phyloP scores from a whole-genome alignment of 352 stramenopile genomes.

The Globisporangium okanoganense region DNA sequence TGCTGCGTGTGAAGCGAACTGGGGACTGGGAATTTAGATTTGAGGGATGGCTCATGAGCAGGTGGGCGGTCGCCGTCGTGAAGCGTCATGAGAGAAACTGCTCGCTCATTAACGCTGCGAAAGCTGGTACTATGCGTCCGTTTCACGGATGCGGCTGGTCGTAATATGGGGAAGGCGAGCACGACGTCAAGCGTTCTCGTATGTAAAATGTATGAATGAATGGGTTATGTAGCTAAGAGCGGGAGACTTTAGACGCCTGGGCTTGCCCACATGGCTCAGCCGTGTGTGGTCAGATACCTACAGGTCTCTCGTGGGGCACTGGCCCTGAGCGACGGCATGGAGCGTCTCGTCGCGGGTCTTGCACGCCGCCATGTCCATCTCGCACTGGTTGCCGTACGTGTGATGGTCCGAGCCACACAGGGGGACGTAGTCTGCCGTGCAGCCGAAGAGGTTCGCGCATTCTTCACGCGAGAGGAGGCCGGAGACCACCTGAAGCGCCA shows the following conservation, averaged over 20 bases:
- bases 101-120: too few relatives aligned
- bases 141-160: too few relatives aligned
- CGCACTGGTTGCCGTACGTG: slow-evolving; percentile 23
- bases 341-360: slow-evolving; percentile 6
- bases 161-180: too few relatives aligned
- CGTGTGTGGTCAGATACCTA: too few relatives aligned
- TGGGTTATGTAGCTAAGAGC: too few relatives aligned
- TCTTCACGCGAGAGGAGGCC: neutral
- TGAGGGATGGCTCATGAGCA: neutral
- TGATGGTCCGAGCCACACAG: slow-evolving; percentile 21
- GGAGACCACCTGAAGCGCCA: neutral
- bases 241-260: neutral
- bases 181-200: too few relatives aligned
- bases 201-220: too few relatives aligned
- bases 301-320: neutral
- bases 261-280: too few relatives aligned
- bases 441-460: slow-evolving; percentile 4
- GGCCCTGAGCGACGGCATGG: neutral
- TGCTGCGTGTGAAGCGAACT: neutral
- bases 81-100: neutral
- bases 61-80: neutral
- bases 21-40: neutral
- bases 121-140: too few relatives aligned
- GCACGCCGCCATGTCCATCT: slow-evolving; percentile 13
- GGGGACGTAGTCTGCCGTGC: slow-evolving; percentile 1